Evolutionary conservation across 208 protist species (phyloP), one percentile per base, ranked within the genome.

Genomic region (Novymonas esmeraldas): DNA sequence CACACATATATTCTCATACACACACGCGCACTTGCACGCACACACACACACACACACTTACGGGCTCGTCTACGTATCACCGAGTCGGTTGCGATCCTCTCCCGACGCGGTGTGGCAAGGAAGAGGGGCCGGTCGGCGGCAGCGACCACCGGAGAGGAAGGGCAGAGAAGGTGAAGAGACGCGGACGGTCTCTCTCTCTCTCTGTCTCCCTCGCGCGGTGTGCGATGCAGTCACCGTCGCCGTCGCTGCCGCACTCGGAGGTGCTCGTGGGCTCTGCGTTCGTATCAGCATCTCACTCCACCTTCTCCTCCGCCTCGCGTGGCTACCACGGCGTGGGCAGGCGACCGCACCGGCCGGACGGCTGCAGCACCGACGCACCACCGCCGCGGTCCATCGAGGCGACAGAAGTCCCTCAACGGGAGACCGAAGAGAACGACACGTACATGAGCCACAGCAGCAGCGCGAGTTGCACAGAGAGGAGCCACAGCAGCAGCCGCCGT

Each of bases 331-430:
- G 10, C 49, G 18, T 6, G 39, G 22, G 6, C 26, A 28, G 33
- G 36, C 44, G 13, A 2, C 29, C 3, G 42, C 50, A 3, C 3
- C 45, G 36, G 1, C 44, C 33, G 18, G 22, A 20, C 11, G 39
- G 31, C 14, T 18, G 42, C 2, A 1, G 29, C 13, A 36, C 41
- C 18, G 29, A 28, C 11, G 9, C 36, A 3, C 36, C 51, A 6
- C 62, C 62, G n/a, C 60, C 38, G 16, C 68, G 52, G 3, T 74
- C 68, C 3, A 44, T 63, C 20, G 68, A 74, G 5, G 45, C 42
- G 11, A 74, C 68, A n/a, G 68, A 68, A 51, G 46, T 16, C 14
- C 68, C 68, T 6, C 51, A 50, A 24, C 24, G 20, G 10, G 67
- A 48, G 5, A 29, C 16, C 26, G 28, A 63, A n/a, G 44, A 73